Evolutionary conservation across 495 filamentous ascomycete species (phyloP).

Genomic region (Hypoxylon trugodes): DNA sequence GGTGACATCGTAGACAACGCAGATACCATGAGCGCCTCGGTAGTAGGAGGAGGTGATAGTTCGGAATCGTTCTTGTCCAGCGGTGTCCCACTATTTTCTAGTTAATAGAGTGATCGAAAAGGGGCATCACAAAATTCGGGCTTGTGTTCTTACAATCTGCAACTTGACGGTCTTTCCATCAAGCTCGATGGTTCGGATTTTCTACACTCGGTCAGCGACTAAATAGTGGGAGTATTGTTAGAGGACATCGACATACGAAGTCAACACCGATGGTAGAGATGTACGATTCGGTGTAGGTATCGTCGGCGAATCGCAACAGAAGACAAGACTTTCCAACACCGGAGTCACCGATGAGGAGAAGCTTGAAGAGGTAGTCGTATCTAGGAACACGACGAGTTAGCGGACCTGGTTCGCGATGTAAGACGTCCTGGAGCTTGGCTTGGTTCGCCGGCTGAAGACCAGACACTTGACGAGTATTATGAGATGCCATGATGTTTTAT

Average conservation of each 20-base stretch:
- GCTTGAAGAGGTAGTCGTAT: slow-evolving; percentile 99
- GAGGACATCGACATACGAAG: slow-evolving; percentile 72
- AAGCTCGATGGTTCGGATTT: slow-evolving; percentile 99
- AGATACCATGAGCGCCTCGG: slow-evolving; percentile 97
- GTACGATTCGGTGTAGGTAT: slow-evolving; percentile 99
- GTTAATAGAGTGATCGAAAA: slow-evolving; percentile 19
- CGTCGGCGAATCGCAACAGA: slow-evolving; percentile 96
- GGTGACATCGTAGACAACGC: slow-evolving; percentile 99
- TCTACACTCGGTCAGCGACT: slow-evolving; percentile 63
- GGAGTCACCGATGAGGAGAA: slow-evolving; percentile 99
- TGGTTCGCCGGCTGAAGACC: slow-evolving; percentile 32
- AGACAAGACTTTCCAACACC: slow-evolving; percentile 99
- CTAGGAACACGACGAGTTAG: slow-evolving; percentile 56
- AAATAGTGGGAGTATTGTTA: not conserved
- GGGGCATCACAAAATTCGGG: not conserved
- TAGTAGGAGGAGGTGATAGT: slow-evolving; percentile 99
- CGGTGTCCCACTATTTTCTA: slow-evolving; percentile 88
- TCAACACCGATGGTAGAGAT: slow-evolving; percentile 99
- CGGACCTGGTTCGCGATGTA: slow-evolving; percentile 14
- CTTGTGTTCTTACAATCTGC: slow-evolving; percentile 80
- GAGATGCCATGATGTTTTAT: slow-evolving; percentile 27
- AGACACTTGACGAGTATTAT: not conserved
- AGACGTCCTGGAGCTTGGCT: slow-evolving; percentile 32
- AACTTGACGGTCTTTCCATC: slow-evolving; percentile 99
- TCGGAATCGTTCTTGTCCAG: slow-evolving; percentile 98